Conservation (phyloP, 1,139 yeast species). For the Scheffersomyces lignicola region DNA sequence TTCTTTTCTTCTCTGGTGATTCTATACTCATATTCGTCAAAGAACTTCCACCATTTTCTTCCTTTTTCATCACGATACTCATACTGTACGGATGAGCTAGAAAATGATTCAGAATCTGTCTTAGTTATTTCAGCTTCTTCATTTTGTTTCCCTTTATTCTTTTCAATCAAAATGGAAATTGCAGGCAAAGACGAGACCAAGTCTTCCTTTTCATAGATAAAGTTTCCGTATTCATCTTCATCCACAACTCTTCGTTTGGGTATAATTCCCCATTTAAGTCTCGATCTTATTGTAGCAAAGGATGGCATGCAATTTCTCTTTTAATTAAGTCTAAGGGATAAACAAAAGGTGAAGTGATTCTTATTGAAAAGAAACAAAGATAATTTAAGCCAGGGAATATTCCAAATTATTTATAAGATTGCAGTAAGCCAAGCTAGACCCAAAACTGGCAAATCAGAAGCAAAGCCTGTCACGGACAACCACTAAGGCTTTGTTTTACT, state of each 20-base stretch:
- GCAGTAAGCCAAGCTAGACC: background rate
- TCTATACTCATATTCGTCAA: constrained; percentile 63
- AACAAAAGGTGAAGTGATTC: no score
- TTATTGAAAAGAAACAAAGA: background rate
- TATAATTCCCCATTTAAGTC: constrained; percentile 48
- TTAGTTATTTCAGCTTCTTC: background rate
- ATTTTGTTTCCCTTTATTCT: background rate
- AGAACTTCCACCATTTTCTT: constrained; percentile 64
- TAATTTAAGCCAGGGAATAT: background rate
- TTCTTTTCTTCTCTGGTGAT: constrained; percentile 32
- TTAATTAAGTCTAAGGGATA: no score
- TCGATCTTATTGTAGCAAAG: background rate
- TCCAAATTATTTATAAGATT: background rate
- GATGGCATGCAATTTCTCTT: background rate
- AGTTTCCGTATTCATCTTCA: constrained; percentile 18
- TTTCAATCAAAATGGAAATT: constrained; percentile 3
- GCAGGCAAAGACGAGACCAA: background rate
- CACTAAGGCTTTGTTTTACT: no score
- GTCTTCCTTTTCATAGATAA: constrained; percentile 7
- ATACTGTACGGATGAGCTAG: constrained; percentile 6
- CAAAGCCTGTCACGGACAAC: no score
- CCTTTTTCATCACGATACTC: constrained; percentile 64
- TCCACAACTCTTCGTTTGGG: constrained; percentile 50
- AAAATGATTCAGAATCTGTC: constrained; percentile 11
- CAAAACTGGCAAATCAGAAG: background rate